phyloP scores from a whole-genome alignment of 495 filamentous ascomycete species.

The Bombardia bombarda region DNA sequence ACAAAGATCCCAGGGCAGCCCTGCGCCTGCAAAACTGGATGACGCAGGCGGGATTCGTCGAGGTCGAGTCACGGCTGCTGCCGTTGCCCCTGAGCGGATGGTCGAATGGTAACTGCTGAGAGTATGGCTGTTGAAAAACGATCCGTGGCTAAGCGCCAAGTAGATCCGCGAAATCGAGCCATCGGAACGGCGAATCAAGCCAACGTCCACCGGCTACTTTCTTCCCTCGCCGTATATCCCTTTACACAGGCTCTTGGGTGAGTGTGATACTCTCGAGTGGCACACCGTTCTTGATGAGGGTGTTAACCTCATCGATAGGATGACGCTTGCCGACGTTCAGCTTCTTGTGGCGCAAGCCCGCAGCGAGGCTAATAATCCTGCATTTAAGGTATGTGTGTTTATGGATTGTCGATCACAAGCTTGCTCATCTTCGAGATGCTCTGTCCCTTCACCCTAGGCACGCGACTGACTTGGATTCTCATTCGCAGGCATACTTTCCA shows the following conservation, averaged over 20 bases:
- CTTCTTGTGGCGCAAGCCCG: slow-evolving; percentile 59
- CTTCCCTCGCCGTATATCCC: slow-evolving; percentile 56
- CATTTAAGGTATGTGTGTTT: slow-evolving; percentile 45
- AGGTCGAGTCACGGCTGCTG: slow-evolving; percentile 62
- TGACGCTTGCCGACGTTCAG: slow-evolving; percentile 57
- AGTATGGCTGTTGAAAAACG: slow-evolving; percentile 2
- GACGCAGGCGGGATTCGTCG: slow-evolving; percentile 60
- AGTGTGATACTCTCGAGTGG: slow-evolving; percentile 12
- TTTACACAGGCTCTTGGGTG: slow-evolving; percentile 39
- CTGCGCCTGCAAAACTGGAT: slow-evolving; percentile 55
- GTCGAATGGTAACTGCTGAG: slow-evolving; percentile 51
- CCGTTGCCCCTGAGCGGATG: slow-evolving; percentile 69
- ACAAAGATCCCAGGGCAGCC: slow-evolving; percentile 65
- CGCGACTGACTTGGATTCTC: neutral
- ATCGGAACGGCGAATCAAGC: slow-evolving; percentile 56
- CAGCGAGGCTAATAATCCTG: slow-evolving; percentile 55
- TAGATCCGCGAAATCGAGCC: slow-evolving; percentile 53
- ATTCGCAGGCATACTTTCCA: slow-evolving; percentile 58
- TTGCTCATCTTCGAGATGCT: too few species aligned
- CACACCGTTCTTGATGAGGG: slow-evolving; percentile 6
- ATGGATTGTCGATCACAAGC: neutral
- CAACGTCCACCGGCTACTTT: slow-evolving; percentile 54
- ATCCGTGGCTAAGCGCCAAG: slow-evolving; percentile 2
- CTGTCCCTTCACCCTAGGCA: neutral
- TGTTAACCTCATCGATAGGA: slow-evolving; percentile 37